phyloP scores from a whole-genome alignment of 768 basidiomycete genomes.

The Tylopilus sp. region DNA sequence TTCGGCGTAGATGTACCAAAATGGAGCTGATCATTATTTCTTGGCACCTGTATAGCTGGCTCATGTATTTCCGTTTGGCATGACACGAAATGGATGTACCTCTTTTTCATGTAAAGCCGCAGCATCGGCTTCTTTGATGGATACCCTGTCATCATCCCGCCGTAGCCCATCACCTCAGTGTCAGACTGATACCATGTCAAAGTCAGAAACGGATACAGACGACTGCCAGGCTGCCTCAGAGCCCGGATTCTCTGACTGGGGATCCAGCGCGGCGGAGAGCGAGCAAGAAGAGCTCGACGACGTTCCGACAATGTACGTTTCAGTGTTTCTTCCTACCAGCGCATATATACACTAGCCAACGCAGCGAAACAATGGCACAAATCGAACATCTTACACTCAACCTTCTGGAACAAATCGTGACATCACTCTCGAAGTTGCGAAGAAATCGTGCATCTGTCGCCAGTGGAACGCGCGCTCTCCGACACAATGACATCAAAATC shows the following conservation, averaged over 20 bases:
- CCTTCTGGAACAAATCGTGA: conserved; percentile 32
- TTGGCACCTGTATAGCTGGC: not conserved
- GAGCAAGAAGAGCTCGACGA: conserved; percentile 13
- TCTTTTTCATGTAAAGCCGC: not conserved
- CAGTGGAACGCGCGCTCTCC: conserved; percentile 1
- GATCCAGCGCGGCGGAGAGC: conserved; percentile 1
- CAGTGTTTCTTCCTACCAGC: not conserved
- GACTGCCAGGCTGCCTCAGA: not conserved
- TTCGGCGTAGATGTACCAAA: conserved; percentile 51
- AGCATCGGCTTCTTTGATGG: not conserved
- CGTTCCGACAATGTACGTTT: conserved; percentile 6
- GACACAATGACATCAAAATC: conserved; percentile 21
- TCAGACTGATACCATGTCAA: not conserved
- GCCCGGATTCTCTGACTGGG: not conserved
- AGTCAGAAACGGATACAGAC: not conserved
- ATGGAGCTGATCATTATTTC: conserved; percentile 30
- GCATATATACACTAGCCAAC: conserved; percentile 1
- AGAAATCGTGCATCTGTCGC: not conserved
- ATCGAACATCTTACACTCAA: conserved; percentile 31
- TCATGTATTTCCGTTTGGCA: conserved; percentile 14
- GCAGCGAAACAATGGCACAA: conserved; percentile 23
- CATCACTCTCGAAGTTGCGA: conserved; percentile 9
- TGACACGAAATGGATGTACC: not conserved
- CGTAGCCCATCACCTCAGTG: not conserved
- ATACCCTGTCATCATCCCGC: not conserved